Conservation (phyloP, 73 alveolate genomes). For the Tetrahymena malaccensis region DNA sequence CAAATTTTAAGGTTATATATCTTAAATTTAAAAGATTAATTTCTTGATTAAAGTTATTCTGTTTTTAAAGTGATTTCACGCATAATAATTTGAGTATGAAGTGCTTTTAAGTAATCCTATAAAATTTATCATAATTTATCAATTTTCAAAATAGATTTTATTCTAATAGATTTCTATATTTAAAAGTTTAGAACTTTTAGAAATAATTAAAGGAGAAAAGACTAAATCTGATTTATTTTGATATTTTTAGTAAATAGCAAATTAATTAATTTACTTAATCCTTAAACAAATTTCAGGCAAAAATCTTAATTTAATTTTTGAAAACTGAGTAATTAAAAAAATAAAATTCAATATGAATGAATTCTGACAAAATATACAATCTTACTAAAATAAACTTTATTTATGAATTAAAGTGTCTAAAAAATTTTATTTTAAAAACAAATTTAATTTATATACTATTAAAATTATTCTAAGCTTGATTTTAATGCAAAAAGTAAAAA, state of each 20-base stretch:
- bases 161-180: background rate
- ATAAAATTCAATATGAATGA: background rate
- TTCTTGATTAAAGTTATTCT: background rate
- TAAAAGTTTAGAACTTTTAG: too few species aligned
- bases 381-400: too few species aligned
- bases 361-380: background rate
- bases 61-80: background rate
- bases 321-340: background rate
- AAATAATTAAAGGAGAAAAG: background rate
- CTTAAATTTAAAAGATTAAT: too few species aligned
- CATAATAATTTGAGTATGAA: background rate
- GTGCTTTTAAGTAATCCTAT: background rate
- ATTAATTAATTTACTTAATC: background rate
- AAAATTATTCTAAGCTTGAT: too few species aligned
- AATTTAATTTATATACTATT: too few species aligned
- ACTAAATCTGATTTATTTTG: background rate
- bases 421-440: too few species aligned
- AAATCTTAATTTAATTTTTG: too few species aligned
- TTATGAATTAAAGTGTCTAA: too few species aligned
- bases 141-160: background rate
- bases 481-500: too few species aligned
- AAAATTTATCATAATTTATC: too few species aligned
- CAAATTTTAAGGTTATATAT: too few species aligned
- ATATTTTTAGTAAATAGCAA: too few species aligned
- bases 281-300: background rate